These are phyloP conservation scores for Gnaphalium uliginosum DNA, from an alignment of 129 eudicot species.

Conservation along the genomic window DNA sequence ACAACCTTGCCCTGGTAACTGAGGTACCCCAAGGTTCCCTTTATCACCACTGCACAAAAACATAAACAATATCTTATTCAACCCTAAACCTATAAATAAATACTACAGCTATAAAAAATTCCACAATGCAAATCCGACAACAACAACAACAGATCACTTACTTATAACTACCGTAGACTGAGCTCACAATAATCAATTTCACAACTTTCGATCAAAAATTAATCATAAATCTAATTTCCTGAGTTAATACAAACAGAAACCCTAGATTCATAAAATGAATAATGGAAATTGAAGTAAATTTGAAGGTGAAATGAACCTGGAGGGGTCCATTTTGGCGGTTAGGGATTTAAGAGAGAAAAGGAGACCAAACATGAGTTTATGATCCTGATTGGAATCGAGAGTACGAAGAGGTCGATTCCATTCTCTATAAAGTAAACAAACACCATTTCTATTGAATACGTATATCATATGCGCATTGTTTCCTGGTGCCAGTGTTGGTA, in stretches of 20 bases:
- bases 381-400: constrained; percentile 77
- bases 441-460: constrained; percentile 84
- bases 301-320: constrained; percentile 47
- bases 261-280: not conserved
- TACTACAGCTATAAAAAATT: not conserved
- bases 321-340: constrained; percentile 97
- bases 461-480: constrained; percentile 93
- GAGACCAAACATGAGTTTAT: constrained; percentile 94
- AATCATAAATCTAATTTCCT: not conserved
- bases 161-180: not conserved
- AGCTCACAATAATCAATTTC: not conserved
- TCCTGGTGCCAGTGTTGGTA: constrained; percentile 67
- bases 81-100: not conserved
- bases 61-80: constrained; percentile 1
- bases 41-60: constrained; percentile 65
- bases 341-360: constrained; percentile 90
- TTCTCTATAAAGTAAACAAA: constrained; percentile 91
- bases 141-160: not conserved
- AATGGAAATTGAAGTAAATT: not conserved
- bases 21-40: constrained; percentile 96
- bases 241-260: not conserved
- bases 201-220: not conserved
- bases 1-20: constrained; percentile 96
- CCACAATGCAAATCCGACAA: not conserved
- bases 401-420: constrained; percentile 97